Evolutionary conservation across 1,139 yeast genomes (phyloP), one percentile per base, ranked within the genome.

Genomic region (Meyerozyma guilliermondii): DNA sequence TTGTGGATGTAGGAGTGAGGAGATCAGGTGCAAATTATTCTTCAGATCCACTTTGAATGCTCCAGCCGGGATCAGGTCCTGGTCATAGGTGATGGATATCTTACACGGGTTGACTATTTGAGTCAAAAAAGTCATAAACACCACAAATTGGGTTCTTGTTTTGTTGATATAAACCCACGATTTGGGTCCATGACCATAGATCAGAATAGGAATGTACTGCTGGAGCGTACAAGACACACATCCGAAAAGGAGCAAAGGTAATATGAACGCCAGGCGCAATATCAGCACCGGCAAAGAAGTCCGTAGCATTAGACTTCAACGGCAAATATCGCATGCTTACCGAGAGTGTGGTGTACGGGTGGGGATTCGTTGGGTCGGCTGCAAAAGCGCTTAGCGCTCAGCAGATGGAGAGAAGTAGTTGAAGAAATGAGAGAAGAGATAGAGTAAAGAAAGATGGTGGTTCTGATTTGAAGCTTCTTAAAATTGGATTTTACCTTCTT

Each of bases 1-100:
- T 3, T 87, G 75, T 1, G 89, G 78, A 41, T 82, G n/a, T 72
- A 8, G 75, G 73, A 10, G 68, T 61, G 14, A 81, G 55, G 4
- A n/a, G n/a, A 51, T 48, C 16, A 69, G 54, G 17, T 57, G 49
- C 14, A 76, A 46, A 20, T 64, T 49, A 1, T 69, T 68, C 27
- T 29, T 35, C 40, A 46, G 39, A 50, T 55, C 46, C 50, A 46
- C 41, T 16, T 51, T 45, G 48, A 57, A 58, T 18, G 42, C 43
- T 33, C 50, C 50, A 7, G 52, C 55, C 0, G 57, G 50, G 30
- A 60, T 56, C 5, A 63, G 45, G 7, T 56, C 45, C 9, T 66
- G 58, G 40, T 74, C 71, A 52, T 62, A 69, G 1, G 79, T 65
- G 11, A 81, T 54, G 13, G 69, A 51, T 18, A 79, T 48, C 26